Conservation (phyloP, 2,329 filamentous ascomycete genomes). For the Pseudogymnoascus sp. region DNA sequence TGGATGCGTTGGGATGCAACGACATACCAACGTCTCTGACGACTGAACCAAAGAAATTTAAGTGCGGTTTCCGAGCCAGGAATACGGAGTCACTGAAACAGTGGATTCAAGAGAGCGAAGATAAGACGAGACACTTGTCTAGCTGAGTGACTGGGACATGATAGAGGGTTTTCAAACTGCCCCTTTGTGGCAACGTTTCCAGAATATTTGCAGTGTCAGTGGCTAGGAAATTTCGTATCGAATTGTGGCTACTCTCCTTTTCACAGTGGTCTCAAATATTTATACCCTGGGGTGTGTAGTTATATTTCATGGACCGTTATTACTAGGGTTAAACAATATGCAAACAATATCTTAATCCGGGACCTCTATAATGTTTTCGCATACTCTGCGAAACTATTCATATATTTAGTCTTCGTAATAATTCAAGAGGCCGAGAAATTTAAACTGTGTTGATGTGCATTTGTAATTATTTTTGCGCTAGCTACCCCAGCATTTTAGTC, state of each 20-base stretch:
- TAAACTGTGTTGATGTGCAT: background rate
- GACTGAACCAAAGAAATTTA: conserved; percentile 55
- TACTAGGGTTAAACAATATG: background rate
- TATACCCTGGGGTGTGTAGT: background rate
- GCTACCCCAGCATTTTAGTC: background rate
- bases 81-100: conserved; percentile 36
- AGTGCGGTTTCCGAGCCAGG: conserved; percentile 44
- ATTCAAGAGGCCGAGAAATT: background rate
- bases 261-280: background rate
- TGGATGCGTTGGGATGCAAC: conserved; percentile 51
- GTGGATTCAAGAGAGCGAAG: conserved; percentile 42
- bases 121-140: conserved; percentile 11
- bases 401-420: background rate
- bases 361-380: background rate
- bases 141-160: background rate
- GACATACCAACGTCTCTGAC: conserved; percentile 48
- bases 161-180: background rate
- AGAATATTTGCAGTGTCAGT: background rate
- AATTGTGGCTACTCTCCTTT: background rate
- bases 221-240: background rate
- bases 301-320: background rate
- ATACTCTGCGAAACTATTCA: background rate
- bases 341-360: background rate
- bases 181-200: background rate
- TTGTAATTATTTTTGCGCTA: background rate